Percentiles rank a stretch among this genome's conserved stretches.
Conservation (phyloP, 2,329 filamentous ascomycete genomes). For the Fusarium compactum region DNA sequence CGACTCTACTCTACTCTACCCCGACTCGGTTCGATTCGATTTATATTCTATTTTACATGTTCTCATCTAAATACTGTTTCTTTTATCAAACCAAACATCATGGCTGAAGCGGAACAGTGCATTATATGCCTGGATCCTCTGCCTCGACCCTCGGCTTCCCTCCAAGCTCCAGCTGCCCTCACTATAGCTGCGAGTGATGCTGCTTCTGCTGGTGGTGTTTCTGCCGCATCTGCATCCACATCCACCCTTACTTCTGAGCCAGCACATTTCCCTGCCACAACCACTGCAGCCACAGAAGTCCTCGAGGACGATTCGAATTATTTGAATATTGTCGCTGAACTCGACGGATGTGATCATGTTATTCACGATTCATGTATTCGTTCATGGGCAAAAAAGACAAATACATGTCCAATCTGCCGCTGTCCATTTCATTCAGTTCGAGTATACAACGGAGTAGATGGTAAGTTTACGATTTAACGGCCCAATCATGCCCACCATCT, state of each 20-base stretch:
- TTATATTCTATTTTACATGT: constrained; percentile 62
- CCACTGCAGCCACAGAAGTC: constrained; percentile 43
- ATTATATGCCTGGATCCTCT: constrained; percentile 77
- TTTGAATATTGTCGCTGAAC: constrained; percentile 66
- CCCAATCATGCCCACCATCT: constrained; percentile 33
- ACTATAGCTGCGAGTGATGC: constrained; percentile 39
- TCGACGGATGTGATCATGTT: constrained; percentile 86
- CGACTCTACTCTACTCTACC: constrained; percentile 33
- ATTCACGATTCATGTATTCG: constrained; percentile 93
- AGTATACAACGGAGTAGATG: constrained; percentile 82
- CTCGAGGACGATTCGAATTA: constrained; percentile 50
- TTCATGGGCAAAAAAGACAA: constrained; percentile 95
- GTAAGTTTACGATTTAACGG: constrained; percentile 62
- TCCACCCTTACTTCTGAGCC: constrained; percentile 18
- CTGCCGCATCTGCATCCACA: constrained; percentile 39
- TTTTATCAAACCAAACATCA: constrained; percentile 58
- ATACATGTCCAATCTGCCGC: constrained; percentile 97
- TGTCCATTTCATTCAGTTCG: constrained; percentile 91
- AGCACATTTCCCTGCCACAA: constrained; percentile 35
- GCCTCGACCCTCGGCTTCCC: constrained; percentile 51
- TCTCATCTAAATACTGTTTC: constrained; percentile 55
- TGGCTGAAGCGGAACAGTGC: constrained; percentile 72
- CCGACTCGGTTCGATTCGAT: constrained; percentile 37
- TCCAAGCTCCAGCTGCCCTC: constrained; percentile 33
- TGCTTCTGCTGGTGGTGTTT: constrained; percentile 30